Evolutionary conservation across 306 rosid genomes (phyloP), one percentile per base, ranked within the genome.

Genomic region (Cucumis cinereus): DNA sequence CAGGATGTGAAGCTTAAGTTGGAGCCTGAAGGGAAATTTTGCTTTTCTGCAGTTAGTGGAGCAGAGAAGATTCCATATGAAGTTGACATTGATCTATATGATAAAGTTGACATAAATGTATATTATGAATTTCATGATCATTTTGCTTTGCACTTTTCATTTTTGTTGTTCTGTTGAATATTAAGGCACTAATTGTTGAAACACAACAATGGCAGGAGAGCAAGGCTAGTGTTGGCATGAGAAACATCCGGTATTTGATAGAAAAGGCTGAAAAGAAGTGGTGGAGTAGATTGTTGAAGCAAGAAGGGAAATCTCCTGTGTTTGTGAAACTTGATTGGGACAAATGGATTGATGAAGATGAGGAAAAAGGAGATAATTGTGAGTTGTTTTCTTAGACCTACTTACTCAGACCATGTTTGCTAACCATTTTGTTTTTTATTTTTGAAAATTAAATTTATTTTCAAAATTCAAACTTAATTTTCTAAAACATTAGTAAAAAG

Each of bases 311-410:
- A 62, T 57, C 89, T 76, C 97, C 94, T 43, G 68, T 81, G 15
- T 91, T 86, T 61, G 43, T 91, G 76, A 89, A 86, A 83, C 90
- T 89, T 75, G 97, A 91, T 84, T 91, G 97, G 97, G 84, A 88
- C 74, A 91, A 86, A 78, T 91, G 95, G 97, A 83, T 84, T 55
- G 97, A 91, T 81, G 97, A 91, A 81, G 95, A 89, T 52, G 97
- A 89, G 50, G 97, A 88, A 57, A 82, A 47, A 56, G 54, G 67
- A 66, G 23, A 64, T 50, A 26, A 20, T 74, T 19, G 66, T 88
- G 49, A 81, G 74, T 79, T 78, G 76, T 28, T 78, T 38, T 35
- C 10, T 13, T 38, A 66, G 76, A 1, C 1, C 2, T 19, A 55
- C 6, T 19, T 19, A 2, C 12, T 45, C 3, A 8, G 5, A 3